These are phyloP conservation scores for Kazachstania africana DNA, from an alignment of 805 yeast species.

Conservation along the genomic window DNA sequence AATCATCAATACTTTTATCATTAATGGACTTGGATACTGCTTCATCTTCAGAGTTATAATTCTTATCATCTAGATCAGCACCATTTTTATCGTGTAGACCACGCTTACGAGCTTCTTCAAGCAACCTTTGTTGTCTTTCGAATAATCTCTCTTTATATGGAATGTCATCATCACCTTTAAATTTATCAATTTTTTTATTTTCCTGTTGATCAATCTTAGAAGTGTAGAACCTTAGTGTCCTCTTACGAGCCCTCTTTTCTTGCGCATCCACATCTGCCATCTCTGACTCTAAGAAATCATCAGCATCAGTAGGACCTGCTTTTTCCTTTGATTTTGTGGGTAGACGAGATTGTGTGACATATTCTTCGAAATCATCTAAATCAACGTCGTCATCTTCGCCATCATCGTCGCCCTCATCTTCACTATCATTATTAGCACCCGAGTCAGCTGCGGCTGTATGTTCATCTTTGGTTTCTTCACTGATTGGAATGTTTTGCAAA, in stretches of 20 bases:
- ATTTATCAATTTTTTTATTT: conserved; percentile 45
- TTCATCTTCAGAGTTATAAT: conserved; percentile 38
- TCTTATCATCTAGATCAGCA: conserved; percentile 44
- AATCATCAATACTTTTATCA: conserved; percentile 39
- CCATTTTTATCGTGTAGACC: conserved; percentile 51
- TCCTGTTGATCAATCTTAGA: conserved; percentile 87
- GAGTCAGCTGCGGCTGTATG: conserved; percentile 7
- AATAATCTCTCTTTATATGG: conserved; percentile 85
- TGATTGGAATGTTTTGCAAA: conserved; percentile 17
- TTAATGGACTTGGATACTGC: conserved; percentile 31
- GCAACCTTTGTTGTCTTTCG: conserved; percentile 78
- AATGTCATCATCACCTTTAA: conserved; percentile 76
- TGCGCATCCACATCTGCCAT: conserved; percentile 77
- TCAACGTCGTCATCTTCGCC: conserved; percentile 18
- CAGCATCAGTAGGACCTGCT: conserved; percentile 18
- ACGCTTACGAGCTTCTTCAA: conserved; percentile 80
- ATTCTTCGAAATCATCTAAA: conserved; percentile 36
- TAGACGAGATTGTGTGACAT: conserved; percentile 40
- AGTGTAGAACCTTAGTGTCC: conserved; percentile 86
- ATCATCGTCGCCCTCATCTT: conserved; percentile 14
- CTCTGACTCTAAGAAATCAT: conserved; percentile 59
- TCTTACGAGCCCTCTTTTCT: conserved; percentile 71
- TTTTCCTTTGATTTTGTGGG: conserved; percentile 29
- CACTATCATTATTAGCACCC: conserved; percentile 13
- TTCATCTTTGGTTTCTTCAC: conserved; percentile 11